Evolutionary conservation across 805 yeast genomes (phyloP), one percentile per base, ranked within the genome.

Genomic region (Schwanniomyces vanrijiae): DNA sequence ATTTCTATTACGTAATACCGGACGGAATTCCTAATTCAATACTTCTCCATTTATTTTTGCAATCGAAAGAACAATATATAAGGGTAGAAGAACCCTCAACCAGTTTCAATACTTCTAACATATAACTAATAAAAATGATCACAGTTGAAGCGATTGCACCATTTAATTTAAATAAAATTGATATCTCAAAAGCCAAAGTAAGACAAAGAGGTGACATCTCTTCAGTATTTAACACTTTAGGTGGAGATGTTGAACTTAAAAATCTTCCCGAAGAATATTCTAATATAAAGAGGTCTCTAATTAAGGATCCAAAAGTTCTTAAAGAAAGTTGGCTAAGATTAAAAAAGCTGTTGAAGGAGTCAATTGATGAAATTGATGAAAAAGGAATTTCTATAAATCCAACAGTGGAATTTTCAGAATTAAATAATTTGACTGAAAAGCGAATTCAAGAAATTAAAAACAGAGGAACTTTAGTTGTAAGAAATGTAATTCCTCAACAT

Each of bases 391-490:
- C 44, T 1, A 52, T 49, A 24, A 52, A 64, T 47, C 68, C 69
- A 4, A 51, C 38, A 13, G 51, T 62, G 19, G 50, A 54, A 5
- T 64, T 59, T 49, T 37, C 46, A 8, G 60, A 54, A 5, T 52
- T 64, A 7, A 14, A 20, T 4, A 22, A 16, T 37, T 16, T 46
- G 21, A 28, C 26, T 2, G 38, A 29, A n/a, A 16, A 29, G 10
- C 11, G 22, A 26, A 14, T 20, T 5, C 13, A 29, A 22, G 34
- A 46, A 16, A 29, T 46, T 13, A 21, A 18, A 18, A 38, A 48
- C 41, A 44, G 50, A 21, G 75, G 75, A 0, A 55, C 60, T 42
- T 51, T 62, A 16, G 61, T 71, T 10, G 56, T 71, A 13, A 53
- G 66, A 34, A 56, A 55, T 37, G 74, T 70, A 9, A 49, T 71